phyloP scores from a whole-genome alignment of 2,329 filamentous ascomycete species.

The Penicillium polonicum region DNA sequence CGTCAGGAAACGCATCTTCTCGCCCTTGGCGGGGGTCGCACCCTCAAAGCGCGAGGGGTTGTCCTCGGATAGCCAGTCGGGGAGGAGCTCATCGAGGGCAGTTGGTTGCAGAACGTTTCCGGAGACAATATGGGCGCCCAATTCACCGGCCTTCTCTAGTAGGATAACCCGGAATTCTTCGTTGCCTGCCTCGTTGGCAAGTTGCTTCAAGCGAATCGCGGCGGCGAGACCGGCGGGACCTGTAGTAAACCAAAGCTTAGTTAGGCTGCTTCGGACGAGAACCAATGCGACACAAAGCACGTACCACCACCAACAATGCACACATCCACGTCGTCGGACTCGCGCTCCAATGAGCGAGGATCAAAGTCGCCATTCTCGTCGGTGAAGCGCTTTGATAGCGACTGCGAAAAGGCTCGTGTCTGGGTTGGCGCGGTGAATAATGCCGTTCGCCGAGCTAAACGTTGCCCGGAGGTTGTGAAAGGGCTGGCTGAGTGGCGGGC shows the following conservation, averaged over 20 bases:
- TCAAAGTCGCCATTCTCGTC: slow-evolving; percentile 62
- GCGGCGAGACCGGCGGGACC: slow-evolving; percentile 90
- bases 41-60: slow-evolving; percentile 86
- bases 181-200: slow-evolving; percentile 91
- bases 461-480: slow-evolving; percentile 20
- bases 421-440: slow-evolving; percentile 30
- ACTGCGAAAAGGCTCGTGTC: slow-evolving; percentile 48
- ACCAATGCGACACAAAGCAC: slow-evolving; percentile 13
- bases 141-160: slow-evolving; percentile 90
- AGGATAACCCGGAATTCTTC: slow-evolving; percentile 92
- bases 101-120: slow-evolving; percentile 92
- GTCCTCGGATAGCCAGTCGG: slow-evolving; percentile 86
- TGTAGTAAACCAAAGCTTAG: slow-evolving; percentile 26
- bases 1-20: slow-evolving; percentile 93
- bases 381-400: slow-evolving; percentile 41
- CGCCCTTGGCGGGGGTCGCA: slow-evolving; percentile 76
- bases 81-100: slow-evolving; percentile 84
- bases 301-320: slow-evolving; percentile 88
- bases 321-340: slow-evolving; percentile 91
- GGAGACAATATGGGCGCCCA: slow-evolving; percentile 92
- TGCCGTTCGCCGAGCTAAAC: slow-evolving; percentile 21
- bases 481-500: slow-evolving; percentile 21
- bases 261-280: slow-evolving; percentile 1
- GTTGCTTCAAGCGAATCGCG: slow-evolving; percentile 90
- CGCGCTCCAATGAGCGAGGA: slow-evolving; percentile 70